A percentile compares a stretch with the other conserved stretches of the same genome.
Conservation (phyloP, 2,329 filamentous ascomycete genomes). For the Clonostachys rosea region DNA sequence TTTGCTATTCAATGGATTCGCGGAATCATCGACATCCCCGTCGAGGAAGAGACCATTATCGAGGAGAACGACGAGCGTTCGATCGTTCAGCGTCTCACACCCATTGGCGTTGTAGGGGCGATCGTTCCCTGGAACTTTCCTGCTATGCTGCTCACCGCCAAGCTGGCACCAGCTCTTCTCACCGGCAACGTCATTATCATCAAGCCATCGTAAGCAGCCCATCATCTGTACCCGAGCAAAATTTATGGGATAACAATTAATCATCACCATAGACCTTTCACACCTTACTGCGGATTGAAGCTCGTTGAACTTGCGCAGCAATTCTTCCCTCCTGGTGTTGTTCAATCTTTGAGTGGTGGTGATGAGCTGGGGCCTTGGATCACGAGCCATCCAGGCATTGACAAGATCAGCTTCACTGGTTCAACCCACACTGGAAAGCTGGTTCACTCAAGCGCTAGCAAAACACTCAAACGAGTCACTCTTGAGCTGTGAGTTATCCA, state of each 20-base stretch:
- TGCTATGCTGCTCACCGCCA: slow-evolving; percentile 43
- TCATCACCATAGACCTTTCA: slow-evolving; percentile 31
- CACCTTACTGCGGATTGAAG: slow-evolving; percentile 55
- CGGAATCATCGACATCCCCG: slow-evolving; percentile 16
- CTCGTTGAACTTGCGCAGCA: slow-evolving; percentile 51
- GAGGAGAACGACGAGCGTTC: slow-evolving; percentile 21
- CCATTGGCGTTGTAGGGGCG: slow-evolving; percentile 52
- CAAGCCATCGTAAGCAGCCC: slow-evolving; percentile 37
- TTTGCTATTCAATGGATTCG: slow-evolving; percentile 13
- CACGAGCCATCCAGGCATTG: slow-evolving; percentile 48
- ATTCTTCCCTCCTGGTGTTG: slow-evolving; percentile 50
- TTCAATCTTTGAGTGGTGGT: slow-evolving; percentile 56
- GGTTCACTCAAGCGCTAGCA: slow-evolving; percentile 22
- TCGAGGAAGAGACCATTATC: slow-evolving; percentile 3
- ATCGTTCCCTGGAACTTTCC: slow-evolving; percentile 58
- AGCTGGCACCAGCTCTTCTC: slow-evolving; percentile 51
- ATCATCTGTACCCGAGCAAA: too few species aligned
- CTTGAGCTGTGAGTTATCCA: slow-evolving; percentile 1
- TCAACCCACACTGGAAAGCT: slow-evolving; percentile 54
- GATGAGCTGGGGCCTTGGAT: slow-evolving; percentile 54
- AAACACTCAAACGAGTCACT: slow-evolving; percentile 3
- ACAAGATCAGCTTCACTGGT: slow-evolving; percentile 61
- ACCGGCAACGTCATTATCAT: slow-evolving; percentile 52
- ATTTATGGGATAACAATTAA: too few species aligned
- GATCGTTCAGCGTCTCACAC: slow-evolving; percentile 11